These are phyloP conservation scores for Tagetes erecta DNA, from an alignment of 129 eudicot species.

Conservation along the genomic window DNA sequence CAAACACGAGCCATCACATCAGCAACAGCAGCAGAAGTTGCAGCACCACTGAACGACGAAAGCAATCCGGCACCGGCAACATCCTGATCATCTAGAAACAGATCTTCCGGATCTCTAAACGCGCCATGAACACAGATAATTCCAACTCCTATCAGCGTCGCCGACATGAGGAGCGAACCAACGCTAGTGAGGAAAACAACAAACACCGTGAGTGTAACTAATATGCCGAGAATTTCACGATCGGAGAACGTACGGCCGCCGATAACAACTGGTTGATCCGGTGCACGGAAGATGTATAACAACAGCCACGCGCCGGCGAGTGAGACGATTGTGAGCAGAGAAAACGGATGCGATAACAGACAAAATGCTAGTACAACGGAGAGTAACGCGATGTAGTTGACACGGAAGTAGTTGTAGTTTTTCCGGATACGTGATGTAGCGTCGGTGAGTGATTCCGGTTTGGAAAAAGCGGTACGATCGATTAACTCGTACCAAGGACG, in stretches of 20 bases:
- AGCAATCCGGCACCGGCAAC: conserved; percentile 49
- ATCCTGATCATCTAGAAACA: conserved; percentile 79
- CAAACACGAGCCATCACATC: conserved; percentile 48
- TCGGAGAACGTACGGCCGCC: conserved; percentile 61
- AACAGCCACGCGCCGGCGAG: conserved; percentile 81
- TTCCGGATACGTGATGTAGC: conserved; percentile 74
- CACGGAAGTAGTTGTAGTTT: conserved; percentile 76
- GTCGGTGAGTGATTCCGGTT: conserved; percentile 66
- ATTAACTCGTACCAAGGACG: conserved; percentile 80
- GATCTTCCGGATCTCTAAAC: conserved; percentile 78
- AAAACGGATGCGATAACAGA: conserved; percentile 72
- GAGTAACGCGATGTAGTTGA: conserved; percentile 65
- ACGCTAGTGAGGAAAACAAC: conserved; percentile 67
- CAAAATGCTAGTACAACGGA: conserved; percentile 62
- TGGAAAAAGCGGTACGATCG: conserved; percentile 67
- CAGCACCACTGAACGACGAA: conserved; percentile 50
- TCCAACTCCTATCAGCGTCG: conserved; percentile 55
- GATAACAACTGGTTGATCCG: conserved; percentile 68
- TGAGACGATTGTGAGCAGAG: conserved; percentile 50
- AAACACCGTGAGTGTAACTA: conserved; percentile 40
- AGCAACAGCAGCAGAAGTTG: conserved; percentile 50
- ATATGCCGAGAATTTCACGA: conserved; percentile 54
- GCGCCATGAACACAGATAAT: conserved; percentile 78
- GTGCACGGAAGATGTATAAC: conserved; percentile 69
- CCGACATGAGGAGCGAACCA: conserved; percentile 71